A percentile compares a stretch with the other conserved stretches of the same genome.
Conservation (phyloP, 1,284 basidiomycete genomes). For the Lentinula novae-zelandiae region DNA sequence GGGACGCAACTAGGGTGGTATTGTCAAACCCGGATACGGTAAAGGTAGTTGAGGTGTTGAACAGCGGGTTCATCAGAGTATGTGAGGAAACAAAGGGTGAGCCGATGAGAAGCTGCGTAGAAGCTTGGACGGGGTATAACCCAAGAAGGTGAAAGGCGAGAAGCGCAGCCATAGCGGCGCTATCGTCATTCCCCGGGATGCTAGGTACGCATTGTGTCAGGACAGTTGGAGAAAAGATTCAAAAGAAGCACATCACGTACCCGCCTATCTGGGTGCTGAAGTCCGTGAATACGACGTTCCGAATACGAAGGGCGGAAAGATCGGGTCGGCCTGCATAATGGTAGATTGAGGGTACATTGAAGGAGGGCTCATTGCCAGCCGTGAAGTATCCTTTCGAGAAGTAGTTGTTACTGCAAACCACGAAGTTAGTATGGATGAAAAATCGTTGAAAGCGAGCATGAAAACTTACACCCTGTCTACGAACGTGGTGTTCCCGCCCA, state of each 20-base stretch:
- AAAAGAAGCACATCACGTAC: slow-evolving; percentile 19
- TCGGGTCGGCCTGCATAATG: slow-evolving; percentile 47
- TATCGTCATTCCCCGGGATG: slow-evolving; percentile 54
- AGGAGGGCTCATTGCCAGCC: slow-evolving; percentile 48
- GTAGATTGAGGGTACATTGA: slow-evolving; percentile 42
- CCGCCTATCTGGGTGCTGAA: slow-evolving; percentile 46
- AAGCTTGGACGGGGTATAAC: slow-evolving; percentile 48
- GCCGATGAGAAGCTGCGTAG: slow-evolving; percentile 43
- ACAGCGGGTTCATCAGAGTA: slow-evolving; percentile 34
- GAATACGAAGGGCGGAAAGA: slow-evolving; percentile 43
- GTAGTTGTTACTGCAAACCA: slow-evolving; percentile 35
- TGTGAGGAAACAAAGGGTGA: slow-evolving; percentile 44
- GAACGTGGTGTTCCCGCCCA: slow-evolving; percentile 45
- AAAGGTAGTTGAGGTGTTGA: slow-evolving; percentile 36
- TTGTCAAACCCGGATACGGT: slow-evolving; percentile 37
- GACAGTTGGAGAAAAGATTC: not conserved
- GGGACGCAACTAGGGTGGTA: slow-evolving; percentile 28
- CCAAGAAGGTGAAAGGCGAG: slow-evolving; percentile 51
- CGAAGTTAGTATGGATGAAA: not conserved
- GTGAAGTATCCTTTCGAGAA: slow-evolving; percentile 42
- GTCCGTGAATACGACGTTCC: slow-evolving; percentile 38
- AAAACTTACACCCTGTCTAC: slow-evolving; percentile 35
- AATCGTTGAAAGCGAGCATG: not conserved
- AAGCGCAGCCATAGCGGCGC: slow-evolving; percentile 50
- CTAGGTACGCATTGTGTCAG: slow-evolving; percentile 16